Evolutionary conservation across 2,329 filamentous ascomycete species (phyloP), one percentile per base, ranked within the genome.

Genomic region (Cercospora sp.): DNA sequence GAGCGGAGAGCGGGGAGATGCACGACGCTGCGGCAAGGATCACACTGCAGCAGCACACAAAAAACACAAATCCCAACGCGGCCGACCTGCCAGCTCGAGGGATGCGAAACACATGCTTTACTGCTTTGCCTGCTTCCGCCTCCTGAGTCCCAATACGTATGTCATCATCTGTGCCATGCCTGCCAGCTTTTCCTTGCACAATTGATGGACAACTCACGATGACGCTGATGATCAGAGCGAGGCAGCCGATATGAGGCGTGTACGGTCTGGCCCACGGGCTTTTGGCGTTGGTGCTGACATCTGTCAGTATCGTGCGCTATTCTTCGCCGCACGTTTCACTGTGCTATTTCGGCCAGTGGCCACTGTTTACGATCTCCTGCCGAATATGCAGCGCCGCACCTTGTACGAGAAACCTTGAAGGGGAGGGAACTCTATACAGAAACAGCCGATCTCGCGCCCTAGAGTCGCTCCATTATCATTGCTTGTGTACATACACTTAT

Each of bases 21-120:
- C 30, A 40, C 48, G 36, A 26, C 28, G 51, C 62, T 57, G 51
- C 31, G 12, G 62, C 62, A 64, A 53, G 62, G 62, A 64, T 64
- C 31, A 28, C 26, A 31, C 45, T 51, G 45, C 45, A 5, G 42
- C 8, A 23, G 18, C 18, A 45, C 42, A 45, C 42, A 26, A n/a
- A 62, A 62, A 40, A 53, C 60, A 63, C 40, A 18, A 60, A 23
- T 36, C 57, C 18, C 13, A 60, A 36, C 28, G 20, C 36, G 20
- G 18, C 30, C 58, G 20, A 60, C 58, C 58, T 60, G 30, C 58
- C 33, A 60, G 33, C 20, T 60, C n/a, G 18, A 42, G 58, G 16
- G 20, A 42, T 60, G n/a, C 58, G 58, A 60, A n/a, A 20, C 58
- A 60, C 58, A 33, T 60, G 57, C 57, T 36, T 31, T 23, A 60